Evolutionary conservation across 805 yeast species (phyloP), one percentile per base, ranked within the genome.

Genomic region (Huiozyma naganishii): DNA sequence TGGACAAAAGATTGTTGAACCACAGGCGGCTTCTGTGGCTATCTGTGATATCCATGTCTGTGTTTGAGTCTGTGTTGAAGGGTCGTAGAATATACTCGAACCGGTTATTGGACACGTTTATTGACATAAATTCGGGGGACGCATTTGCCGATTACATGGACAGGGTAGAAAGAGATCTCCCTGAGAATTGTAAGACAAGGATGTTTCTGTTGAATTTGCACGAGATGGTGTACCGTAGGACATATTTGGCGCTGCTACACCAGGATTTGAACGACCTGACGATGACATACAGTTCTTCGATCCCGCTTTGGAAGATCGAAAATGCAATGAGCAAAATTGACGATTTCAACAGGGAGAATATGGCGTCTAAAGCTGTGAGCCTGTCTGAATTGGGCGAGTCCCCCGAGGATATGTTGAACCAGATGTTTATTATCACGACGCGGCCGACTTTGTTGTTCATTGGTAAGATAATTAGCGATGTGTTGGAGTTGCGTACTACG

Each of bases 11-110:
- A 23, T 34, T 55, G 11, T 29, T 50, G 5, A 59, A 59, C 37
- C 55, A 56, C 38, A 54, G 65, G 44, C 53, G 64, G 39, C 44
- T 53, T 29, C 47, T 59, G 38, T 61, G 64, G 64, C 39, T 59
- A 7, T 50, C 56, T 8, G 51, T 57, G 6, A 45, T 52, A 1
- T 49, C 58, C 0, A 45, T 55, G 36, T 36, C 55, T 6, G 52
- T 53, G 32, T 42, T 50, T 27, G 65, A 61, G 44, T 47, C 58
- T 4, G 49, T 54, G 10, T 41, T 59, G 30, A 59, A 58, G 37
- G 65, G 64, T 5, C 53, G 61, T 37, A 47, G 52, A 37, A 27
- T 43, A 4, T 10, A 41, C 3, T 39, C 50, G 17, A 52, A 41
- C 32, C 47, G 41, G 17, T 45, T 50, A 32, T 41, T 49, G 44